phyloP scores from a whole-genome alignment of 176 grass and related monocot species.

The Dendrocalamus sinicus region DNA sequence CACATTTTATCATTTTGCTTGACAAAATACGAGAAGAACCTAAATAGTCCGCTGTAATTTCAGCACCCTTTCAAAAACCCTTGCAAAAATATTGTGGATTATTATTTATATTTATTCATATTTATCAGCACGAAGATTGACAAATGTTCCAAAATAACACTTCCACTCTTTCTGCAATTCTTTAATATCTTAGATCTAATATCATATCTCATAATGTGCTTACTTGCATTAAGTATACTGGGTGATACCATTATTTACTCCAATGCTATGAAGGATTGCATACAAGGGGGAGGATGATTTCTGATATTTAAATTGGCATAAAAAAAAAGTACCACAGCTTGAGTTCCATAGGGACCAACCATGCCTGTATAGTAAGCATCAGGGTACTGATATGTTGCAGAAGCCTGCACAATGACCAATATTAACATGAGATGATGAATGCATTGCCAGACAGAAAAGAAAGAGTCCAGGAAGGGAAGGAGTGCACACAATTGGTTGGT shows the following conservation, averaged over 20 bases:
- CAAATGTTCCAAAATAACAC: background rate
- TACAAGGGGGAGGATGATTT: background rate
- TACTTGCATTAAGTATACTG: background rate
- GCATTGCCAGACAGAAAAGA: background rate
- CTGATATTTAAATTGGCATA: constrained; percentile 32
- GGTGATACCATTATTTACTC: background rate
- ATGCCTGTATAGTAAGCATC: constrained; percentile 85
- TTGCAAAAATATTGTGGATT: background rate
- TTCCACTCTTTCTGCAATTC: background rate
- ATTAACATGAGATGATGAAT: constrained; percentile 32
- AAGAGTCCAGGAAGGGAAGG: constrained; percentile 17
- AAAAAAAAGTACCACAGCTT: constrained; percentile 64
- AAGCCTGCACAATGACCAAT: constrained; percentile 69
- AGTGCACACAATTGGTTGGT: constrained; percentile 73
- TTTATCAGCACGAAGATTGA: background rate
- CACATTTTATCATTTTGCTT: background rate
- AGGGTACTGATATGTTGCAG: constrained; percentile 72
- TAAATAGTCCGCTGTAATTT: background rate
- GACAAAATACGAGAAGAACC: background rate
- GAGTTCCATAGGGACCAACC: constrained; percentile 75
- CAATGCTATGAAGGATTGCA: background rate
- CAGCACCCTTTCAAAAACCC: background rate
- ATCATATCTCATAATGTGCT: constrained; percentile 2
- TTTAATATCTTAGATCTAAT: background rate
- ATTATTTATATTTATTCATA: background rate